Evolutionary conservation across 2,329 filamentous ascomycete genomes (phyloP).

Genomic region (Fonsecaea nubica): DNA sequence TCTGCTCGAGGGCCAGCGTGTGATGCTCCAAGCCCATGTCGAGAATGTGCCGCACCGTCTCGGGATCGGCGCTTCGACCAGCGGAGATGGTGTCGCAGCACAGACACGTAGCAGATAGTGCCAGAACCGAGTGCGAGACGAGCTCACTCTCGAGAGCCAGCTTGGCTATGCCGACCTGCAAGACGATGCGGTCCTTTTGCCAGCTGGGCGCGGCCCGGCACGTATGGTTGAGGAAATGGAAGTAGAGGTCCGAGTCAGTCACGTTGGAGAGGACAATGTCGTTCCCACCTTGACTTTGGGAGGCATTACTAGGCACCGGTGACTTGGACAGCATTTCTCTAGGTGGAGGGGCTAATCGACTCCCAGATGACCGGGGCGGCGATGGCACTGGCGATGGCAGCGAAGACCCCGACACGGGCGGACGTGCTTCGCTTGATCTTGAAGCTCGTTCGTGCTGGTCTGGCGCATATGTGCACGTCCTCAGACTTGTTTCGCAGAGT

Average conservation of each 20-base stretch:
- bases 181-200: background rate
- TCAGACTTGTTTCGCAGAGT: background rate
- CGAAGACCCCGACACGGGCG: background rate
- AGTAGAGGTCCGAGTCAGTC: background rate
- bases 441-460: background rate
- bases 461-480: background rate
- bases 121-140: background rate
- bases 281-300: background rate
- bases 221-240: background rate
- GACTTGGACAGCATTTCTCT: background rate
- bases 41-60: background rate
- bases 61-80: background rate
- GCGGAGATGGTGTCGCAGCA: background rate
- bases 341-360: background rate
- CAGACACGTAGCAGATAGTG: background rate
- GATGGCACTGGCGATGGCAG: background rate
- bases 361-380: background rate
- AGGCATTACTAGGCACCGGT: background rate
- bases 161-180: background rate
- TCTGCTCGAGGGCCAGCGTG: background rate
- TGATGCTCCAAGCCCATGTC: slow-evolving; percentile 1
- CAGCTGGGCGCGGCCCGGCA: background rate
- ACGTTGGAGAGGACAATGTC: background rate
- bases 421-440: background rate
- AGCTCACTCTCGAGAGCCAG: background rate